Evolutionary conservation across 306 rosid species (phyloP).

Genomic region (Fragaria vesca): DNA sequence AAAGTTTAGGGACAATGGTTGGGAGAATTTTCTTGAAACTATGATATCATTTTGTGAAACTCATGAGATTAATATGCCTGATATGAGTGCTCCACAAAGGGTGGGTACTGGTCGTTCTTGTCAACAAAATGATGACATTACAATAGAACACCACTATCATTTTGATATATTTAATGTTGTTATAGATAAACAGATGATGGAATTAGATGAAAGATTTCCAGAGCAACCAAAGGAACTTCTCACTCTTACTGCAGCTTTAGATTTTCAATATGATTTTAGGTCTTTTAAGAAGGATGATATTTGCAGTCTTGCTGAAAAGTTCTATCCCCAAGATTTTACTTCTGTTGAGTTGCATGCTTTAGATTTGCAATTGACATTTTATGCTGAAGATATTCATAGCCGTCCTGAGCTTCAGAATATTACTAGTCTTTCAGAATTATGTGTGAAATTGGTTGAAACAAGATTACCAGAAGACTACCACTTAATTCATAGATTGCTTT

Average conservation of each 20-base stretch:
- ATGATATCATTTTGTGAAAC: background rate
- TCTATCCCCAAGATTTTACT: constrained; percentile 6
- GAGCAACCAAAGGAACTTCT: background rate
- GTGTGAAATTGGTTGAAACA: background rate
- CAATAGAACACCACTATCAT: background rate
- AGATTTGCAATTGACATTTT: background rate
- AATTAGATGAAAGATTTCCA: background rate
- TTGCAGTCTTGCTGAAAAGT: background rate
- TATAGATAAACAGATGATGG: background rate
- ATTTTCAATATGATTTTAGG: background rate
- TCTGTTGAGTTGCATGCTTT: background rate
- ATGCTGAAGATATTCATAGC: background rate
- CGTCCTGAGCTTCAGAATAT: background rate
- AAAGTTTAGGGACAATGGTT: background rate
- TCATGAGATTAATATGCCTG: background rate
- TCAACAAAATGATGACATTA: background rate
- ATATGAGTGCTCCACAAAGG: background rate
- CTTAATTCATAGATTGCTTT: background rate
- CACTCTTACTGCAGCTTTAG: background rate
- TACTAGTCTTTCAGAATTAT: background rate
- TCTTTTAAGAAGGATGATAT: background rate
- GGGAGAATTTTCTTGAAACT: background rate
- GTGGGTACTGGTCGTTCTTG: background rate
- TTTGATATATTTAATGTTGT: background rate
- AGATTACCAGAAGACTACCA: background rate